A percentile compares a stretch with the other conserved stretches of the same genome.
Evolutionary conservation across 1,284 basidiomycete genomes (phyloP).

Genomic region (Apiotrichum laibachii): DNA sequence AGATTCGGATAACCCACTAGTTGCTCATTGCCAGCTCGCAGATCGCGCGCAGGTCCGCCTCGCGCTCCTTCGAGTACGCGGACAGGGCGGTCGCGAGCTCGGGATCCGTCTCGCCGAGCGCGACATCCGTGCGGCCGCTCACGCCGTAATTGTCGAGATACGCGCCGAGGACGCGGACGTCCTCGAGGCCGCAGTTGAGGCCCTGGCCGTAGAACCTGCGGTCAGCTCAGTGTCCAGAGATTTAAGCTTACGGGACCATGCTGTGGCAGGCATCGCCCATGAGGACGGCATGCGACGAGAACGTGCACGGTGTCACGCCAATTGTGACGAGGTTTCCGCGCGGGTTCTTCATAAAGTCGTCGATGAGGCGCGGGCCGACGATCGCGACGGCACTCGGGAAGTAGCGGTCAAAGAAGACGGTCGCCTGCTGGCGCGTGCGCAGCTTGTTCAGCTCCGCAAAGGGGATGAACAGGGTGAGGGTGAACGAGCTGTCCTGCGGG

Average conservation of each 20-base stretch:
- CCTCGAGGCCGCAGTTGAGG: conserved; percentile 95
- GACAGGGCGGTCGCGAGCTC: conserved; percentile 65
- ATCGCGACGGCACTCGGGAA: conserved; percentile 83
- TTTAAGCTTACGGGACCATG: conserved; percentile 63
- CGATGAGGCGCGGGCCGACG: conserved; percentile 76
- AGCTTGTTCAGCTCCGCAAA: conserved; percentile 71
- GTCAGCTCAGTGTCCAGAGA: background rate
- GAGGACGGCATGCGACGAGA: conserved; percentile 80
- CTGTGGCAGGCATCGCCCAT: conserved; percentile 94
- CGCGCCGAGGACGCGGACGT: conserved; percentile 82
- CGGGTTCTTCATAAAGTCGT: conserved; percentile 77
- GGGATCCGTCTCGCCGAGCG: conserved; percentile 45
- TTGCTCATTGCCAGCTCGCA: conserved; percentile 89
- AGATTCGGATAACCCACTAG: conserved; percentile 65
- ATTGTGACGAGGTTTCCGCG: conserved; percentile 86
- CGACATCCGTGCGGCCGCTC: conserved; percentile 47
- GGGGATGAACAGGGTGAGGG: conserved; percentile 83
- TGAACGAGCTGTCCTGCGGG: conserved; percentile 54
- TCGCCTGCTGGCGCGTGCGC: conserved; percentile 60
- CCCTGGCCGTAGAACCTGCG: conserved; percentile 95
- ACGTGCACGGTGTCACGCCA: conserved; percentile 86
- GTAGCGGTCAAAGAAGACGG: conserved; percentile 74
- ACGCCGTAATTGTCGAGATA: conserved; percentile 70
- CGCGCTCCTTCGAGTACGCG: conserved; percentile 73
- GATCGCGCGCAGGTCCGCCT: conserved; percentile 86